These are phyloP conservation scores for Blumeriella jaapii DNA, from an alignment of 2,329 filamentous ascomycete species.

Conservation along the genomic window DNA sequence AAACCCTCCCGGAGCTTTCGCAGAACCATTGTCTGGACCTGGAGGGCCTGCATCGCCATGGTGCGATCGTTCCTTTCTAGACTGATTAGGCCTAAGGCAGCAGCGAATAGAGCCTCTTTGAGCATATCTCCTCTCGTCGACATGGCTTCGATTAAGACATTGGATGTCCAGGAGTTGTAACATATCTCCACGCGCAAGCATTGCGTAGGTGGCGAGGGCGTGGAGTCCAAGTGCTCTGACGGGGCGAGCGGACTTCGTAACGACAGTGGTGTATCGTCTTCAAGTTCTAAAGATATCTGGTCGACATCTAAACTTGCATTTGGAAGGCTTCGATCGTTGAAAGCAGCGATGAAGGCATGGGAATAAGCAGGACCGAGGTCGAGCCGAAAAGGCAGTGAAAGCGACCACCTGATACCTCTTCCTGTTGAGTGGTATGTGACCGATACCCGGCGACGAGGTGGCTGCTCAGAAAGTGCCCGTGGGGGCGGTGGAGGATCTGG, in stretches of 20 bases:
- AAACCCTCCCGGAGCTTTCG: constrained; percentile 12
- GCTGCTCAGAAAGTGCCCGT: background rate
- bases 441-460: constrained; percentile 2
- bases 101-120: constrained; percentile 10
- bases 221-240: background rate
- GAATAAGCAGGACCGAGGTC: constrained; percentile 8
- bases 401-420: constrained; percentile 6
- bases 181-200: constrained; percentile 9
- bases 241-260: no score
- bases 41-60: constrained; percentile 9
- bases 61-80: constrained; percentile 7
- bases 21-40: constrained; percentile 9
- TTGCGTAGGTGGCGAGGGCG: background rate
- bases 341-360: constrained; percentile 10
- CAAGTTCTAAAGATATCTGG: background rate
- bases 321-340: constrained; percentile 8
- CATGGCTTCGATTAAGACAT: constrained; percentile 8
- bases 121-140: constrained; percentile 8
- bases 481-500: no score
- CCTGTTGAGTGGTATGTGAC: background rate
- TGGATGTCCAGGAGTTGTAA: constrained; percentile 9
- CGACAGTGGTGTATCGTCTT: background rate
- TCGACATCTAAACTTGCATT: background rate
- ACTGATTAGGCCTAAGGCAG: constrained; percentile 9
- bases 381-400: constrained; percentile 11